phyloP scores from a whole-genome alignment of 208 protist species.

The Crithidia expoeki region DNA sequence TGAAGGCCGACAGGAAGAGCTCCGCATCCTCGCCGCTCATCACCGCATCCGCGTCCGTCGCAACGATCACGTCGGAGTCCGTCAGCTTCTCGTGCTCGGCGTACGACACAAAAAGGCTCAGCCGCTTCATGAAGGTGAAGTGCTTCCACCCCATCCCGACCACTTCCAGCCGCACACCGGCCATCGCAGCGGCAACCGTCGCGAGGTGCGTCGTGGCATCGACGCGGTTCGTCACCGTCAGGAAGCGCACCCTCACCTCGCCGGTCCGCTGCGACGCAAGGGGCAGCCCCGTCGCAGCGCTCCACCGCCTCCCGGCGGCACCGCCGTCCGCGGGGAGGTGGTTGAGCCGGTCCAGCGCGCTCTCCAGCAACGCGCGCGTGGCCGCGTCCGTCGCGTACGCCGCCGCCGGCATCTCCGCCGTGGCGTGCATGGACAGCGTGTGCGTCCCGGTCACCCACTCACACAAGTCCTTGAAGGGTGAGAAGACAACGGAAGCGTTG shows the following conservation, averaged over 20 bases:
- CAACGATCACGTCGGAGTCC: slow-evolving; percentile 1
- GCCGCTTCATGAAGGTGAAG: slow-evolving; percentile 8
- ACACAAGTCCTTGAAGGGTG: no score
- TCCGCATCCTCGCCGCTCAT: slow-evolving; percentile 7
- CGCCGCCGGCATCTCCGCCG: no score
- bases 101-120: slow-evolving; percentile 1
- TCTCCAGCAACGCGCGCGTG: no score
- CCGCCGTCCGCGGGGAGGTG: no score
- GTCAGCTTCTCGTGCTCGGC: neutral
- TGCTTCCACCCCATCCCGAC: neutral
- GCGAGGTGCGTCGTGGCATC: neutral
- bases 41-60: slow-evolving; percentile 5
- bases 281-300: no score
- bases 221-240: neutral
- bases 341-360: no score
- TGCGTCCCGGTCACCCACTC: no score
- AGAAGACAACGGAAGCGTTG: no score
- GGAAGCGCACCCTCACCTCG: neutral
- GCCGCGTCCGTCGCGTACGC: no score
- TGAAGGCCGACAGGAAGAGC: neutral
- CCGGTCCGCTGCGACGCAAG: no score
- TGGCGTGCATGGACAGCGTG: no score
- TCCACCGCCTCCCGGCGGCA: no score
- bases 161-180: neutral
- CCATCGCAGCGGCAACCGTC: neutral